Evolutionary conservation across 2,329 filamentous ascomycete genomes (phyloP).

Genomic region (Fusarium bactridioides): DNA sequence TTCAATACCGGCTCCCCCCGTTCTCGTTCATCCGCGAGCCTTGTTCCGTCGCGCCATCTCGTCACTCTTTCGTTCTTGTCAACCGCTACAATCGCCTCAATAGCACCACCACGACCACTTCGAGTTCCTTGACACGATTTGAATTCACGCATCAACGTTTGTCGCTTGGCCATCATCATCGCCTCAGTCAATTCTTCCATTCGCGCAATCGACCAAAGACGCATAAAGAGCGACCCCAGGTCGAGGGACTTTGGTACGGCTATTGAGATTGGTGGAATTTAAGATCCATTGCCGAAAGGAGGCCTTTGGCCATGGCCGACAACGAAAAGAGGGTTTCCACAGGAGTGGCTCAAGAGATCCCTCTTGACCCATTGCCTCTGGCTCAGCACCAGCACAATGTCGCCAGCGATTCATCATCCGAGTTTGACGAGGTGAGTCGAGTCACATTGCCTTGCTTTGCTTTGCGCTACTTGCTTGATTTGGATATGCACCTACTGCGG

Average conservation of each 20-base stretch:
- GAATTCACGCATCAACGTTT: not conserved
- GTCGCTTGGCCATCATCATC: not conserved
- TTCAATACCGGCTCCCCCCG: slow-evolving; percentile 11
- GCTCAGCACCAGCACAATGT: slow-evolving; percentile 28
- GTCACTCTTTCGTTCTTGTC: not conserved
- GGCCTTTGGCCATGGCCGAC: slow-evolving; percentile 44
- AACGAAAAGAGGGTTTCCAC: slow-evolving; percentile 42
- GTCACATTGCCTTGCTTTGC: not conserved
- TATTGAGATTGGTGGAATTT: slow-evolving; percentile 33
- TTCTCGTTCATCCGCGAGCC: not conserved
- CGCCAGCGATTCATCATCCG: slow-evolving; percentile 34
- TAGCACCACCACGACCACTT: not conserved
- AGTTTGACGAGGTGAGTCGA: slow-evolving; percentile 40
- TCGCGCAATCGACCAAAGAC: slow-evolving; percentile 7
- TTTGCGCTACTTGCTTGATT: not conserved
- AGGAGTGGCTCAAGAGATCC: slow-evolving; percentile 27
- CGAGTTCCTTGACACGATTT: not conserved
- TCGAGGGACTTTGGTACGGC: slow-evolving; percentile 3
- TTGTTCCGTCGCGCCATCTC: not conserved
- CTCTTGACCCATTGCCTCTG: slow-evolving; percentile 25
- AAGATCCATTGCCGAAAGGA: slow-evolving; percentile 21
- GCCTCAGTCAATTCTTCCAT: not conserved
- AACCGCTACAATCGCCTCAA: not conserved
- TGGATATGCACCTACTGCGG: not conserved
- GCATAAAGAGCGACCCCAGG: slow-evolving; percentile 11